Evolutionary conservation across 1,284 basidiomycete species (phyloP), one percentile per base, ranked within the genome.

Genomic region (Pascua guehoae): DNA sequence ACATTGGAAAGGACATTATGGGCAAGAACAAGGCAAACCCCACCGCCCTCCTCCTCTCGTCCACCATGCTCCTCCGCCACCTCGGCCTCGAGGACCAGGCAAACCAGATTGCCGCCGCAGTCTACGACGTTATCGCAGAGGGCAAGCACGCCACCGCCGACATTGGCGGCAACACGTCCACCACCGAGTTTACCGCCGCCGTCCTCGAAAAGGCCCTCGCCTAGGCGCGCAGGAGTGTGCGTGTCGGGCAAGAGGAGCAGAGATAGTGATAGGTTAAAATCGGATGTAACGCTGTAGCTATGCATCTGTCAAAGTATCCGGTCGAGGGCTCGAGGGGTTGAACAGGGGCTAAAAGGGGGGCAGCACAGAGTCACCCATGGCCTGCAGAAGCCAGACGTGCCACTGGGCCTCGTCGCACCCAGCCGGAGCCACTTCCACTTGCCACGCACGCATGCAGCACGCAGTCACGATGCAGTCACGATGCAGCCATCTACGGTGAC

Each of bases 51-150:
- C 87, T 99, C 74, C 86, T 99, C 64, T 93, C 89, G 61, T 86
- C 95, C 44, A 95, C 95, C 57, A 98, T 98, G 95, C 91, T 99
- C 90, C 85, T 99, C 67, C 84, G 95, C 70, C 96, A 98, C 79
- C 86, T 98, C 62, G 95, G 94, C 53, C 86, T 98, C 63, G 92
- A 97, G 79, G 81, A 86, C 68, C 88, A 97, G 72, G 96, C 96
- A 56, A 97, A 98, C 83, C 86, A 82, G 74, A 97, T 99, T 71
- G 92, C 96, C 46, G 83, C 84, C 63, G 88, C 93, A 55, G 93
- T 92, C 10, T 97, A 98, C 79, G 87, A 90, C 71, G 91, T 97
- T 66, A 91, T 98, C 72, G 86, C 88, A 70, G 85, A 86, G 64
- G 89, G 89, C 71, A 88, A 91, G 78, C 85, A 95, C 76, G 85